These are phyloP conservation scores for Talaromyces ruber DNA, from an alignment of 495 filamentous ascomycete species.

Conservation along the genomic window DNA sequence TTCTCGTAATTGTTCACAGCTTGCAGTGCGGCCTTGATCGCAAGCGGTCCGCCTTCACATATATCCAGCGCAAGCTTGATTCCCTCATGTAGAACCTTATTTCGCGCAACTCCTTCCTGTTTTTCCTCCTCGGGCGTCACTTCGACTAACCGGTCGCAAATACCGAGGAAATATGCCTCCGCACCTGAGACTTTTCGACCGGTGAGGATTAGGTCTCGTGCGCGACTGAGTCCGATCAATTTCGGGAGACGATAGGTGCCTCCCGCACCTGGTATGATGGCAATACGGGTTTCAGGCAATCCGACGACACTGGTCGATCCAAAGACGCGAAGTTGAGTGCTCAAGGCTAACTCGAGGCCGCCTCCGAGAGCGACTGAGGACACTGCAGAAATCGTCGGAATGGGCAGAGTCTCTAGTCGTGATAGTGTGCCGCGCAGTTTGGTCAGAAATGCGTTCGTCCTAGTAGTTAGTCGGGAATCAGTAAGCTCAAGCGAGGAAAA, in stretches of 20 bases:
- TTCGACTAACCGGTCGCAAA: conserved; percentile 77
- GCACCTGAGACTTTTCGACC: conserved; percentile 67
- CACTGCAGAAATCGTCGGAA: conserved; percentile 84
- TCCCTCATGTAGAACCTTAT: conserved; percentile 60
- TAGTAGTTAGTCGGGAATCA: conserved; percentile 17
- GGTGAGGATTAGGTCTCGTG: conserved; percentile 78
- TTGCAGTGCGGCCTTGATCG: conserved; percentile 59
- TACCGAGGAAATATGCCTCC: conserved; percentile 77
- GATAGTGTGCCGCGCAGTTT: conserved; percentile 65
- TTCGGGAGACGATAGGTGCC: conserved; percentile 78
- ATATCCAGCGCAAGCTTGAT: conserved; percentile 73
- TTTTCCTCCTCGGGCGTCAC: conserved; percentile 50
- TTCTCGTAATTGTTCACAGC: conserved; percentile 56
- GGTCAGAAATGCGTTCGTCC: conserved; percentile 66
- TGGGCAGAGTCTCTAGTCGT: conserved; percentile 57
- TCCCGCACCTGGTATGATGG: conserved; percentile 90
- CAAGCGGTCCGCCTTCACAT: conserved; percentile 78
- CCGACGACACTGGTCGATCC: conserved; percentile 63
- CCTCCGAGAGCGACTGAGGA: conserved; percentile 78
- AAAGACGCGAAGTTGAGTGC: conserved; percentile 79
- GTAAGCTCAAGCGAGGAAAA: background rate
- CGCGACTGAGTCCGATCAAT: conserved; percentile 65
- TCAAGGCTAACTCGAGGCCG: conserved; percentile 82
- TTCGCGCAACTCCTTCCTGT: conserved; percentile 45
- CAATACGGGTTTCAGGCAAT: conserved; percentile 83